Base-by-base conservation (phyloP, 2,329 filamentous ascomycete species). In the Calycina marina region DNA sequence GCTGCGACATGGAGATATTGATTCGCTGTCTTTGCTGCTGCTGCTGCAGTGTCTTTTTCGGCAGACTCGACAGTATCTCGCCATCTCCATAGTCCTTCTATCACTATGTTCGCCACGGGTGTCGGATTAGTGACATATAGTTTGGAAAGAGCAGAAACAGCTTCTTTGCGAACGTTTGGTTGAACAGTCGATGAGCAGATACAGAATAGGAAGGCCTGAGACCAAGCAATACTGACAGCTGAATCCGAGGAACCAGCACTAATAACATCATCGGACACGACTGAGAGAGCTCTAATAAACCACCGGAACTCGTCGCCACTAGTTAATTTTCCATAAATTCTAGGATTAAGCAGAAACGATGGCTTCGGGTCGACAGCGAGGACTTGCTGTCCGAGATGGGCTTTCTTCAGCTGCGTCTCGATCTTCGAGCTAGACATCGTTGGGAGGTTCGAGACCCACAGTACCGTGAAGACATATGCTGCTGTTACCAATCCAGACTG, bases 401-500 rank as follows among this genome's bases (percentile, higher is more conserved):
- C 65, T 46, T 74, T 76, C 47, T 79, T 77, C 14, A 69, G 54
- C 20, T 76, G 48, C 2, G 65, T 49, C 25, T 68, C 57, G 44
- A 67, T 63, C 31, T 75, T 69, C 10, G 72, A 60, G 22, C 65
- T 61, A 14, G 62, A 61, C 34, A 71, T 57, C 9, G 72, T 48
- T 8, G 61, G 51, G 17, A 77, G 62, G 41, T 65, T 64, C 2
- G 65, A 55, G 16, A 66, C 50, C 34, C 62, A 67, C 10, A 93
- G 57, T 14, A 78, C 72, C 20, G 72, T 67, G 28, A 80, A 66
- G 33, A 90, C 73, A 53, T 83, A 85, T 25, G 80, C 84, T 18
- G 76, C 76, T 10, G 80, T 75, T 32, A 92, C 68, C n/a, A 86
- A 64, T 8, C 86, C 86, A 46, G 65, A 88, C 52, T 94, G 88